Evolutionary conservation across 129 eudicot species (phyloP).

Genomic region (Rutidosis leptorrhynchoides): DNA sequence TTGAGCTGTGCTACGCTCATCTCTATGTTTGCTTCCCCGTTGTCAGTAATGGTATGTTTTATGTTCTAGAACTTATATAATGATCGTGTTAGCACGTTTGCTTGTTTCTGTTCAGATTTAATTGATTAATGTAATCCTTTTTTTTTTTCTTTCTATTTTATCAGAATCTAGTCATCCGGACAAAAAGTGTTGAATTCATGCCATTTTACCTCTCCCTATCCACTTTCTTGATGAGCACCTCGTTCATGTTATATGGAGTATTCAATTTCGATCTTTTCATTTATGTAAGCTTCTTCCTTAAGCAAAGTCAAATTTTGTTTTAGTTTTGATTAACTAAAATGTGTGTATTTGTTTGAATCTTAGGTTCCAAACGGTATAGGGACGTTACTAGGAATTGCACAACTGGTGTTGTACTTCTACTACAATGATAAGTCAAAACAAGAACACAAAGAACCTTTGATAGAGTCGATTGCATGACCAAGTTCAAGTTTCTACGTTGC

Average conservation of each 20-base stretch:
- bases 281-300: conserved; percentile 47
- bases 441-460: conserved; percentile 51
- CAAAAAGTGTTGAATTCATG: conserved; percentile 87
- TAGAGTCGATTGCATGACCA: conserved; percentile 53
- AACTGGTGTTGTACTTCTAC: conserved; percentile 53
- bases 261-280: conserved; percentile 71
- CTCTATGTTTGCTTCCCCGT: conserved; percentile 92
- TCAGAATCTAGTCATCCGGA: conserved; percentile 78
- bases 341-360: conserved; percentile 22
- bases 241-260: conserved; percentile 73
- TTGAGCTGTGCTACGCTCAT: conserved; percentile 75
- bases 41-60: conserved; percentile 67
- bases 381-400: conserved; percentile 55
- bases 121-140: background rate
- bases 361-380: conserved; percentile 94
- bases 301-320: conserved; percentile 1
- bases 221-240: conserved; percentile 76
- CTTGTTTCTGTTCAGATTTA: background rate
- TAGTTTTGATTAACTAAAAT: conserved; percentile 10
- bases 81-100: conserved; percentile 1
- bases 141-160: background rate
- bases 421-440: conserved; percentile 39
- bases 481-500: conserved; percentile 14
- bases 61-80: background rate
- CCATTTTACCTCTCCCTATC: conserved; percentile 87